Evolutionary conservation across 371 early-diverging fungal genomes (phyloP), one percentile per base, ranked within the genome.

Genomic region (Conidiobolus incongruus): DNA sequence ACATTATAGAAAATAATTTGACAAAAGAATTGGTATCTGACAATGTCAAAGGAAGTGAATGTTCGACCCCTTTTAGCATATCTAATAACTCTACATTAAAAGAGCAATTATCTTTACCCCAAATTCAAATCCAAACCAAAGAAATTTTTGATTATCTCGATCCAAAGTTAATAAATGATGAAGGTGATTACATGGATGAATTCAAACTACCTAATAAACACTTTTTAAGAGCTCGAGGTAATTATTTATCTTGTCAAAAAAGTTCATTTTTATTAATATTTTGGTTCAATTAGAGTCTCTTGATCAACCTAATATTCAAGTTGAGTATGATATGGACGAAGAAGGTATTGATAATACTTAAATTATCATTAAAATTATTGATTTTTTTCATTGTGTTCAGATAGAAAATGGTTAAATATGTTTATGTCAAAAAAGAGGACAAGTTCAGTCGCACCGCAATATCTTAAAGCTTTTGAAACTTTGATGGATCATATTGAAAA

Each of bases 271-370:
- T 29, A 24, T 30, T 40, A 12, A 40, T 40, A 15, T 23, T 13
- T n/a, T 20, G 4, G 3, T 23, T 26, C 26, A 10, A 11, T 29
- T n/a, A 44, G 34, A 44, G 16, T 23, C 26, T 15, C 19, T 44
- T 44, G 34, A 32, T n/a, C 86, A 89, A 26, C 65, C 88, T 28
- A 67, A 70, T 13, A 69, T 66, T 20, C 62, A 68, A 1, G 70
- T 89, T 23, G 97, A 96, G 55, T 96, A 95, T 52, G 97, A 96
- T 56, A 79, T 96, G 81, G 95, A 95, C 57, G 92, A 94, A 48
- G 82, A 88, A 65, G 94, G 81, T 72, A 69, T 50, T 30, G 12
- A 0, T 28, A 23, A 22, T 22, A 10, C 13, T 32, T 13, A 44
- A 21, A 23, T 17, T 30, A 5, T 42, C 35, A 15, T 13, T n/a